phyloP scores from a whole-genome alignment of 441 rosid genomes.

The Rhodomyrtus psidioides region DNA sequence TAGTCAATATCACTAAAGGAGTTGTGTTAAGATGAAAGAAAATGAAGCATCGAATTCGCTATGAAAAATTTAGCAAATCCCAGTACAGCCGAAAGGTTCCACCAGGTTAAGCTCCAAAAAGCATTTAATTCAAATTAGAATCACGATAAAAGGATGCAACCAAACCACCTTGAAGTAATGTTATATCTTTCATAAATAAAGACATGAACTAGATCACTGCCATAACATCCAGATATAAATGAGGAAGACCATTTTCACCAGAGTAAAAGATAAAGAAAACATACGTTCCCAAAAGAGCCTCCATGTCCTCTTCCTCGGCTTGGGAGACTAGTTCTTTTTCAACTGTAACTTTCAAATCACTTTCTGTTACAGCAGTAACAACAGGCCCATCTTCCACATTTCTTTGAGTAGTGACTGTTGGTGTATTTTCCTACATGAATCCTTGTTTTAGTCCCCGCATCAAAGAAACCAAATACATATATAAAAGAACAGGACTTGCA shows the following conservation, averaged over 20 bases:
- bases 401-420: constrained; percentile 54
- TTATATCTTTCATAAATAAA: neutral
- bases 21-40: neutral
- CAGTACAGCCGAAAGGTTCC: neutral
- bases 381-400: constrained; percentile 64
- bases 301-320: constrained; percentile 99
- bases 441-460: neutral
- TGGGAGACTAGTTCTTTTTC: constrained; percentile 96
- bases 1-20: neutral
- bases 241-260: neutral
- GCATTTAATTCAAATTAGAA: neutral
- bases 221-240: neutral
- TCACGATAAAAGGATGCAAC: neutral
- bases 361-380: constrained; percentile 45
- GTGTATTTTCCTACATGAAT: constrained; percentile 65
- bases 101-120: neutral
- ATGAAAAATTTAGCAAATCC: neutral
- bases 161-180: neutral
- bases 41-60: neutral
- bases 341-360: constrained; percentile 79
- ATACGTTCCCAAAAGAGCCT: constrained; percentile 93
- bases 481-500: neutral
- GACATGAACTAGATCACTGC: neutral
- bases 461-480: neutral
- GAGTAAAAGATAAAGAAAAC: constrained; percentile 22